These are phyloP conservation scores for Trifolium dubium DNA, from an alignment of 306 rosid species.

Conservation along the genomic window DNA sequence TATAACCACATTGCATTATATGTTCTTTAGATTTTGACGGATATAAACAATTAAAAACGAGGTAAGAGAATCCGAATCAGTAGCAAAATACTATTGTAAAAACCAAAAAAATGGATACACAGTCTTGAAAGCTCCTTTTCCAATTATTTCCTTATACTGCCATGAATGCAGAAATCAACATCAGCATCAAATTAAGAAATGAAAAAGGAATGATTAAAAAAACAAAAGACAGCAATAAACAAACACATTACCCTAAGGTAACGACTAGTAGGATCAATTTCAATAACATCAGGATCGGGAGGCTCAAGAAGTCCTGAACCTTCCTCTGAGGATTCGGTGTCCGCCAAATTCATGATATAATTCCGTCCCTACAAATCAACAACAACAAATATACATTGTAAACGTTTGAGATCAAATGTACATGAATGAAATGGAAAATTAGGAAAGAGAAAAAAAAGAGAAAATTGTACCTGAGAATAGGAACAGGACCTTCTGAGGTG, in stretches of 20 bases:
- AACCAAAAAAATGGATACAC: slow-evolving; percentile 25
- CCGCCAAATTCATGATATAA: slow-evolving; percentile 29
- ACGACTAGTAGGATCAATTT: slow-evolving; percentile 27
- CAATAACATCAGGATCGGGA: slow-evolving; percentile 26
- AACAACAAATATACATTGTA: not conserved
- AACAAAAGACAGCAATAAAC: not conserved
- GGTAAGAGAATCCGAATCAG: too few species aligned
- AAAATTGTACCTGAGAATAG: slow-evolving; percentile 11
- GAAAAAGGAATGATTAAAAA: not conserved
- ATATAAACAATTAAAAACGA: too few species aligned
- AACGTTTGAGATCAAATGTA: not conserved
- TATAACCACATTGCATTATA: not conserved
- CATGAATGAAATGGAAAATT: not conserved
- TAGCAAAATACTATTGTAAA: not conserved
- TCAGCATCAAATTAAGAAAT: not conserved
- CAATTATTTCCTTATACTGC: slow-evolving; percentile 26
- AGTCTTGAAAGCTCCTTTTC: slow-evolving; percentile 37
- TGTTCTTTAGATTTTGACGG: not conserved
- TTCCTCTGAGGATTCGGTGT: slow-evolving; percentile 8
- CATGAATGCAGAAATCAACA: not conserved
- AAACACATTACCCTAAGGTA: slow-evolving; percentile 11
- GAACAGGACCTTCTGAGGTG: slow-evolving; percentile 27
- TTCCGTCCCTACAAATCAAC: slow-evolving; percentile 5
- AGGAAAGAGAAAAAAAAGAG: not conserved
- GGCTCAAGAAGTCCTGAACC: slow-evolving; percentile 24